phyloP scores from a whole-genome alignment of 2,329 filamentous ascomycete genomes.

The Fusarium brevicatenulatum region DNA sequence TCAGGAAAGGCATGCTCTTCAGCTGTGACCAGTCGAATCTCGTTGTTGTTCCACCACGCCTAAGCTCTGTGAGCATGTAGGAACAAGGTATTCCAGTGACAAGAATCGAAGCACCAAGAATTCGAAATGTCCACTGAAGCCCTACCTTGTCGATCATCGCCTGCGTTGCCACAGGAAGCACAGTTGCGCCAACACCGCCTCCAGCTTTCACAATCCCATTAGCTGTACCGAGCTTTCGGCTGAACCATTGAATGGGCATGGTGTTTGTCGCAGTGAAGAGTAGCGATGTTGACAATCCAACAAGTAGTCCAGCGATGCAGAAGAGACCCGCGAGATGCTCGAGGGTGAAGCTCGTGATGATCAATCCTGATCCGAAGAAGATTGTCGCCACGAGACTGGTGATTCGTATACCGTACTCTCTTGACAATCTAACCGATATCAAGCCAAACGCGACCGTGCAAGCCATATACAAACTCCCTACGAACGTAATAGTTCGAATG shows the following conservation, averaged over 20 bases:
- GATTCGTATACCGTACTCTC: not conserved
- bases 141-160: not conserved
- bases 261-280: not conserved
- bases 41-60: not conserved
- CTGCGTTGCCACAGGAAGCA: not conserved
- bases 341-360: not conserved
- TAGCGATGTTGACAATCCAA: not conserved
- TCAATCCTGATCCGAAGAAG: not conserved
- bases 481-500: not conserved
- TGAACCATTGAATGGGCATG: not conserved
- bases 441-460: not conserved
- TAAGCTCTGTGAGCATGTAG: not conserved
- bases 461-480: constrained; percentile 8
- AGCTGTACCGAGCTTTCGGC: not conserved
- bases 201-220: constrained; percentile 16
- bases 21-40: constrained; percentile 8
- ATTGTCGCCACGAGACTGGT: not conserved
- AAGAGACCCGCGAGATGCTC: not conserved
- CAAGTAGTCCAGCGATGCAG: not conserved
- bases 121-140: not conserved
- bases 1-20: not conserved
- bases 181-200: not conserved
- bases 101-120: not conserved
- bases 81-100: not conserved
- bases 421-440: not conserved